phyloP scores from a whole-genome alignment of 2,329 filamentous ascomycete genomes.

The Colletotrichum brevisporum region DNA sequence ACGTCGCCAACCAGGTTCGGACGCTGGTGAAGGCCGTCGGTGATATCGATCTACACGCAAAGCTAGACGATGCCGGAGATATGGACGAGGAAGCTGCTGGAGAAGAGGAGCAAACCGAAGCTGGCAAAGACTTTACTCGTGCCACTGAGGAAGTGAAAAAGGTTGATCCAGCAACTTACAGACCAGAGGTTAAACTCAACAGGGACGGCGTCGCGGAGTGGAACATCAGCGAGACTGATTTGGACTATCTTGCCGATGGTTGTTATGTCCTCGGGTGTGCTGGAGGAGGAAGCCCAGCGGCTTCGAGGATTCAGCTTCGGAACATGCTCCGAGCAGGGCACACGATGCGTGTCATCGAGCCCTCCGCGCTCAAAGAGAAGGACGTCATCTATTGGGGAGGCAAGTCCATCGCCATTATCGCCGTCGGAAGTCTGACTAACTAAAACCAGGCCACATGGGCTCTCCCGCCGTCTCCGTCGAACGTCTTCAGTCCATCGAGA shows the following conservation, averaged over 20 bases:
- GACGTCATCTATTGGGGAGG: constrained; percentile 61
- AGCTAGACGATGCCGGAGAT: constrained; percentile 44
- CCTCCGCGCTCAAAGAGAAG: constrained; percentile 57
- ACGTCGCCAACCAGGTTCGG: constrained; percentile 51
- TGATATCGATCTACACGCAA: constrained; percentile 58
- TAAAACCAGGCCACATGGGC: constrained; percentile 49
- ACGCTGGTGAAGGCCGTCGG: constrained; percentile 55
- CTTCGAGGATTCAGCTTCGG: constrained; percentile 53
- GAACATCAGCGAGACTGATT: constrained; percentile 60
- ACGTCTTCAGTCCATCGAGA: constrained; percentile 57
- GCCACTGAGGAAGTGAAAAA: constrained; percentile 61
- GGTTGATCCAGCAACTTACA: constrained; percentile 47
- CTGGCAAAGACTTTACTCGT: constrained; percentile 52
- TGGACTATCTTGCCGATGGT: constrained; percentile 61
- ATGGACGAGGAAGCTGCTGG: constrained; percentile 63
- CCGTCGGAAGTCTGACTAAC: not conserved
- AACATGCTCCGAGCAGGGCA: constrained; percentile 57
- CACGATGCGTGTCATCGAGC: constrained; percentile 55
- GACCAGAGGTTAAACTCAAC: constrained; percentile 16
- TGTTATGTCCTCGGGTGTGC: constrained; percentile 63
- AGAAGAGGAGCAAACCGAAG: constrained; percentile 56
- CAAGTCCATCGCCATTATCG: not conserved
- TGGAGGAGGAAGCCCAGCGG: constrained; percentile 55
- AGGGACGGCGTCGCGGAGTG: constrained; percentile 49
- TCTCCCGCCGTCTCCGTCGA: constrained; percentile 59